These are phyloP conservation scores for Blastomyces silverae DNA, from an alignment of 2,329 filamentous ascomycete genomes.

Conservation along the genomic window DNA sequence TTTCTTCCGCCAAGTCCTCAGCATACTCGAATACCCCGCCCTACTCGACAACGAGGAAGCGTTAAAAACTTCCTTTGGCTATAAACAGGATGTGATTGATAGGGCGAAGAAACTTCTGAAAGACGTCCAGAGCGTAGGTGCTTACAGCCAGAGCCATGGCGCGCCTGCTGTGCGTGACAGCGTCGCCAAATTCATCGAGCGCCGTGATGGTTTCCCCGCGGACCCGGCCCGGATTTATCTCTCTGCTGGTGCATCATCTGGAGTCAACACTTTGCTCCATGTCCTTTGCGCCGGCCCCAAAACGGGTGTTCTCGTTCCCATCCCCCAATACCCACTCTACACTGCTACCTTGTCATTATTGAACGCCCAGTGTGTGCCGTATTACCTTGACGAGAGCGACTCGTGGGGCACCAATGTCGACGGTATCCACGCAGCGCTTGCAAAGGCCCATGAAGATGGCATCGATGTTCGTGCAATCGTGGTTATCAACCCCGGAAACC, in stretches of 20 bases:
- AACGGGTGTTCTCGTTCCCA: conserved; percentile 83
- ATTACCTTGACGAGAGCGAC: conserved; percentile 80
- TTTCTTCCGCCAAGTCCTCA: conserved; percentile 96
- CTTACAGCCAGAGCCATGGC: conserved; percentile 92
- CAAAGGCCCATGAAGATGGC: conserved; percentile 67
- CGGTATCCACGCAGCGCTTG: conserved; percentile 66
- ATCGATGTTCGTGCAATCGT: conserved; percentile 87
- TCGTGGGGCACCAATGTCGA: conserved; percentile 82
- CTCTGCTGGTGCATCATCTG: conserved; percentile 83
- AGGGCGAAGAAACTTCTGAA: conserved; percentile 73
- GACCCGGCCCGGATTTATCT: conserved; percentile 79
- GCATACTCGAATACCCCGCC: conserved; percentile 80
- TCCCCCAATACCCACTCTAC: conserved; percentile 97
- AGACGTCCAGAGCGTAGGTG: conserved; percentile 83
- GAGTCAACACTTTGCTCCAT: conserved; percentile 88
- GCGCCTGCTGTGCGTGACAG: conserved; percentile 79
- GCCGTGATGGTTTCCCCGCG: conserved; percentile 82
- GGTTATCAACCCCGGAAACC: conserved; percentile 98
- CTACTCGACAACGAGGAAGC: conserved; percentile 77
- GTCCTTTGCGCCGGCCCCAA: conserved; percentile 72
- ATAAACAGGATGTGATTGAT: conserved; percentile 82
- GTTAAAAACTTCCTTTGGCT: conserved; percentile 68
- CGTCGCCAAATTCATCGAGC: conserved; percentile 85
- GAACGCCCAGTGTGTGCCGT: conserved; percentile 81
- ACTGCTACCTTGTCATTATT: conserved; percentile 84